Evolutionary conservation across 352 stramenopile genomes (phyloP), one percentile per base, ranked within the genome.

Genomic region (Phytopythium helicoides): DNA sequence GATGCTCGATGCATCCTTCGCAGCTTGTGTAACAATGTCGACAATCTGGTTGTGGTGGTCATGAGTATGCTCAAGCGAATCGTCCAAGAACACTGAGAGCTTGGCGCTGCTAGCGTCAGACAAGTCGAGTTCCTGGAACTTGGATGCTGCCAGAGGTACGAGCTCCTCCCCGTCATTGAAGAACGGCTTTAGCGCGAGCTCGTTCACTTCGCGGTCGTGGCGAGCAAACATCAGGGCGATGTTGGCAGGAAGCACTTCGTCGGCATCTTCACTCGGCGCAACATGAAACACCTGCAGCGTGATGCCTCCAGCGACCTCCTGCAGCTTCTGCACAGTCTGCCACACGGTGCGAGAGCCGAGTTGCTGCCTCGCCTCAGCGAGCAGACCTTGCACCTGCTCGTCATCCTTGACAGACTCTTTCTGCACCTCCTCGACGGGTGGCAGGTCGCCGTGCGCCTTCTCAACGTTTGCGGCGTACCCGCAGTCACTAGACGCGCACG

Each of bases 391-490:
- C 23, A 64, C 34, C 15, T 66, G 41, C 28, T 60, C 18, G 21
- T 36, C 40, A n/a, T 14, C 15, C 3, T 37, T 18, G 8, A n/a
- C 21, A 5, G 23, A 22, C 37, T 33, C 46, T 3, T 25, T 19
- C 3, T 16, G 28, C 28, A 28, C 22, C 19, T 14, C 3, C 5
- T 35, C 35, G 8, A 15, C 48, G 19, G n/a, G 22, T 3, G 58
- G 58, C 38, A 88, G 52, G 6, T 48, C 21, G 1, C 81, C 79
- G 34, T 86, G 56, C 1, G 83, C 84, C 49, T 94, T 93, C 62
- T 96, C 87, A 6, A 92, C 78, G 54, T 96, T 96, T n/a, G 87
- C 87, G 5, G 81, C 81, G 44, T 94, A 96, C 47, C 77, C 69
- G 38, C 87, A 95, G 0, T 38, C 16, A 0, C 58, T 16, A 0